Conservation (phyloP, 1,139 yeast species). For the Kodamaea fungicola region DNA sequence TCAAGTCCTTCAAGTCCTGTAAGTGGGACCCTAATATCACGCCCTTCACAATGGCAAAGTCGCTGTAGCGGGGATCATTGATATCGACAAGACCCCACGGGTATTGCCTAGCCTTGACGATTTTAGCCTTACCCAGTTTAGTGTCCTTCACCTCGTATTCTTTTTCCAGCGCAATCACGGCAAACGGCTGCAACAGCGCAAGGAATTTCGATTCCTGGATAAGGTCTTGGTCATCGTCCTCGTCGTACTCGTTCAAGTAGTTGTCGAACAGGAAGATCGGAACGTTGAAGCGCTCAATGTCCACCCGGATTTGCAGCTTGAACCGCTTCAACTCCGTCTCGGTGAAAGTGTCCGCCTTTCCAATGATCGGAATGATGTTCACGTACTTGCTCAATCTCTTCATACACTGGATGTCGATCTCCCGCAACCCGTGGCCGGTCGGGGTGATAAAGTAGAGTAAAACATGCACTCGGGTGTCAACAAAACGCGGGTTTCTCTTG, state of each 20-base stretch:
- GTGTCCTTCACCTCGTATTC: slow-evolving; percentile 50
- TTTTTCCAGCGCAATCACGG: slow-evolving; percentile 72
- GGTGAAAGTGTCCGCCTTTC: slow-evolving; percentile 86
- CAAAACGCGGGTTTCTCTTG: slow-evolving; percentile 79
- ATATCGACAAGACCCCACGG: slow-evolving; percentile 93
- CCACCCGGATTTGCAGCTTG: slow-evolving; percentile 57
- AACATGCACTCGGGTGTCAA: slow-evolving; percentile 73
- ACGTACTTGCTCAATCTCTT: slow-evolving; percentile 73
- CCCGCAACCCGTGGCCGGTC: slow-evolving; percentile 76
- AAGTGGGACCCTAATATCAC: slow-evolving; percentile 88
- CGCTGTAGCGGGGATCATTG: slow-evolving; percentile 79
- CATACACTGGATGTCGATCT: slow-evolving; percentile 75
- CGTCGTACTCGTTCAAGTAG: slow-evolving; percentile 41
- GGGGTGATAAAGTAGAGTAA: slow-evolving; percentile 70
- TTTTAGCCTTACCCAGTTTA: slow-evolving; percentile 47
- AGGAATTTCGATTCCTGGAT: slow-evolving; percentile 77
- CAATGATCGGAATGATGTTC: slow-evolving; percentile 82
- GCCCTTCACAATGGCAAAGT: slow-evolving; percentile 77
- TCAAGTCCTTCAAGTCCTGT: slow-evolving; percentile 87
- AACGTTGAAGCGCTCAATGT: slow-evolving; percentile 70
- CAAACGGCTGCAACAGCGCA: slow-evolving; percentile 79
- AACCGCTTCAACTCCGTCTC: slow-evolving; percentile 62
- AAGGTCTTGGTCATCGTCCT: slow-evolving; percentile 65
- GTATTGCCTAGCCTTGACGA: slow-evolving; percentile 77
- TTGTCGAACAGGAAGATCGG: slow-evolving; percentile 78